Conservation (phyloP, 176 grass and related monocot species). For the Coix lacrymajobi region DNA sequence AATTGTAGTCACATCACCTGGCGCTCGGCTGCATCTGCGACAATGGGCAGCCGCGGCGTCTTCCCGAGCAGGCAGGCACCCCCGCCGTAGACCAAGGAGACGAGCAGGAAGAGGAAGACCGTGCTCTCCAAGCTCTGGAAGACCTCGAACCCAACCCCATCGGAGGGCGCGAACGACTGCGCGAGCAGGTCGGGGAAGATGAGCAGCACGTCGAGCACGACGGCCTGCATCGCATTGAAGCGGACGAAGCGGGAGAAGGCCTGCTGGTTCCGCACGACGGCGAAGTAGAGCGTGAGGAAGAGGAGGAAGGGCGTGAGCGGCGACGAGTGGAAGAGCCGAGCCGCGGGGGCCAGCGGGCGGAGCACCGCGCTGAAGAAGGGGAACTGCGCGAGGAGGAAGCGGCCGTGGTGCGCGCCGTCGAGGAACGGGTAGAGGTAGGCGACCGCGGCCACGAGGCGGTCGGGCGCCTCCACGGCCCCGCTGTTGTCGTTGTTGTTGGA, state of each 20-base stretch:
- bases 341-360: constrained; percentile 64
- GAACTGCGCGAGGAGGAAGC: constrained; percentile 61
- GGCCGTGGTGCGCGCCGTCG: constrained; percentile 65
- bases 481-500: constrained; percentile 53
- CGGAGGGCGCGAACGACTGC: constrained; percentile 42
- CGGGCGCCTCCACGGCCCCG: constrained; percentile 51
- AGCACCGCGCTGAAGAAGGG: constrained; percentile 57
- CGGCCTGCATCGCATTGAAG: constrained; percentile 98
- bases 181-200: constrained; percentile 89
- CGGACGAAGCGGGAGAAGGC: constrained; percentile 86
- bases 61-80: constrained; percentile 77
- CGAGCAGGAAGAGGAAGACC: constrained; percentile 84
- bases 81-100: constrained; percentile 67
- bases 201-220: constrained; percentile 79
- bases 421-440: constrained; percentile 98
- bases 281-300: constrained; percentile 95
- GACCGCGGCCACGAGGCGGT: constrained; percentile 66
- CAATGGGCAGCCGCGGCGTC: constrained; percentile 66
- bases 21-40: constrained; percentile 83
- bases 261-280: constrained; percentile 71
- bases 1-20: constrained; percentile 78
- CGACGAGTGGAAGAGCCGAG: constrained; percentile 74
- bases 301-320: constrained; percentile 80
- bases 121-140: constrained; percentile 76
- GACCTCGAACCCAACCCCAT: constrained; percentile 55